These are phyloP conservation scores for Hortiboletus rubellus DNA, from an alignment of 1,284 basidiomycete species.

Conservation along the genomic window DNA sequence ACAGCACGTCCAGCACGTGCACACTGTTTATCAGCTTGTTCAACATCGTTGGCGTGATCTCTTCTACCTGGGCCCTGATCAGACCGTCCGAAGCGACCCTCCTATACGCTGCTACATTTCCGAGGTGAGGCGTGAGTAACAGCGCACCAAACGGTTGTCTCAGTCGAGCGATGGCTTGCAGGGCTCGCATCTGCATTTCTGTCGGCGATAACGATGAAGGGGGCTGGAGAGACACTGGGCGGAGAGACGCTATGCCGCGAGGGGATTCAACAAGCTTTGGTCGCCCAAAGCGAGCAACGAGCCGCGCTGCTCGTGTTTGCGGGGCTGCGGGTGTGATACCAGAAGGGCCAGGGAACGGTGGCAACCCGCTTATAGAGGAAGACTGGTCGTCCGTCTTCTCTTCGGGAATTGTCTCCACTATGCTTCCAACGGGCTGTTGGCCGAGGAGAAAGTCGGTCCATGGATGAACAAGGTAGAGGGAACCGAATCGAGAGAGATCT, in stretches of 20 bases:
- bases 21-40: not conserved
- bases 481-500: not conserved
- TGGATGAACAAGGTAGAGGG: not conserved
- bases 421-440: not conserved
- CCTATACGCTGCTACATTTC: not conserved
- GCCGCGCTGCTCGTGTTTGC: not conserved
- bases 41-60: not conserved
- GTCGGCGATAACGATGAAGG: not conserved
- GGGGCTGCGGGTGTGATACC: not conserved
- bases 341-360: not conserved
- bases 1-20: not conserved
- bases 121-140: not conserved
- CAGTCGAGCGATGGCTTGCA: not conserved
- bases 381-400: not conserved
- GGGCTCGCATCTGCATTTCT: not conserved
- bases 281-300: not conserved
- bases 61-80: slow-evolving; percentile 1
- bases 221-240: not conserved
- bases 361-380: not conserved
- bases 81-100: slow-evolving; percentile 5
- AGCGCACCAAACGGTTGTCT: slow-evolving; percentile 5
- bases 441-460: not conserved
- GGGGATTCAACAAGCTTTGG: not conserved
- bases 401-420: not conserved
- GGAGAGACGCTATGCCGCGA: not conserved